phyloP scores from a whole-genome alignment of 169 alveolate genomes.

The Amoebophrya sp. region DNA sequence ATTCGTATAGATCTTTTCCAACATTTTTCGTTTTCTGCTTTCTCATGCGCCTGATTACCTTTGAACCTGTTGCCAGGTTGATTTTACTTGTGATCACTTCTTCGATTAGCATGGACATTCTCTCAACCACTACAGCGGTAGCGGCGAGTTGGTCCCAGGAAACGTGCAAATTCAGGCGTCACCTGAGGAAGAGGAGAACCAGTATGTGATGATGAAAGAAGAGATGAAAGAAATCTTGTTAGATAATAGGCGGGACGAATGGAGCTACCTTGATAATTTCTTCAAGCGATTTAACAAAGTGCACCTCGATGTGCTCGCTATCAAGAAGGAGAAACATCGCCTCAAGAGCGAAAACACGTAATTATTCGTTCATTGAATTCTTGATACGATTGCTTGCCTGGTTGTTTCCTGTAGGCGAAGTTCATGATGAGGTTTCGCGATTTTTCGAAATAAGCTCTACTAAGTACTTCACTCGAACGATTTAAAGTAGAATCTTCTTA shows the following conservation, averaged over 20 bases:
- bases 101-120: neutral
- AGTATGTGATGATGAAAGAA: neutral
- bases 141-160: neutral
- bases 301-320: constrained; percentile 72
- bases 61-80: too few relatives aligned
- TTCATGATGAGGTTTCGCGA: too few relatives aligned
- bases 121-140: neutral
- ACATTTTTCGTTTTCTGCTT: neutral
- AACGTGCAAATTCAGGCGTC: neutral
- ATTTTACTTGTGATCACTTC: neutral
- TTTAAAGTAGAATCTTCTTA: constrained; percentile 68
- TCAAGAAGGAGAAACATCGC: constrained; percentile 62
- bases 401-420: too few relatives aligned
- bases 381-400: too few relatives aligned
- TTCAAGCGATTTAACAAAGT: constrained; percentile 77
- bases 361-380: neutral
- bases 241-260: constrained; percentile 53
- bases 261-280: constrained; percentile 64
- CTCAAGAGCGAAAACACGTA: neutral
- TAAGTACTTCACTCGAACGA: constrained; percentile 49
- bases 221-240: neutral
- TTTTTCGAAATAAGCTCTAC: too few relatives aligned
- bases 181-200: constrained; percentile 7
- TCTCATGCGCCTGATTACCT: constrained; percentile 30
- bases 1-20: neutral